Evolutionary conservation across 768 basidiomycete genomes (phyloP).

Genomic region (Leccinum incarnatum): DNA sequence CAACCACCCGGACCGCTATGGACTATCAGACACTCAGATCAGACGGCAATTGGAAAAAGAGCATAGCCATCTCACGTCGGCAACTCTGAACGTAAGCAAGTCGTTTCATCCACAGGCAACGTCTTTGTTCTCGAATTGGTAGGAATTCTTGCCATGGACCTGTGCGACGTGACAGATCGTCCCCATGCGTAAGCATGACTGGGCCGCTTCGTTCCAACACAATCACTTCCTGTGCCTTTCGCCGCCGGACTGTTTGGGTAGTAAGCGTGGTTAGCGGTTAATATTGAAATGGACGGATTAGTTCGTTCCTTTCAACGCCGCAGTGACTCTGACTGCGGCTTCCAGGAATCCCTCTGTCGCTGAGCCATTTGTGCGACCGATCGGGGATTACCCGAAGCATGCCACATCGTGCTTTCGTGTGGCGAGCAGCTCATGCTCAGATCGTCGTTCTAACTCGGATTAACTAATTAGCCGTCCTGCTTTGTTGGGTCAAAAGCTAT

Average conservation of each 20-base stretch:
- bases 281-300: neutral
- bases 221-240: neutral
- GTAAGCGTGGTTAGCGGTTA: neutral
- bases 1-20: neutral
- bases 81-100: neutral
- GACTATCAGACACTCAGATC: neutral
- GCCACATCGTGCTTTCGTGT: neutral
- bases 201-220: neutral
- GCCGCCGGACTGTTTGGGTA: neutral
- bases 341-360: neutral
- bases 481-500: neutral
- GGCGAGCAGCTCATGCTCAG: neutral
- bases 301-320: neutral
- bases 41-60: neutral
- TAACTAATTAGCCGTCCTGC: neutral
- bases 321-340: neutral
- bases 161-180: neutral
- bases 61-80: neutral
- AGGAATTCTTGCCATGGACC: neutral
- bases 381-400: neutral
- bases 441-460: neutral
- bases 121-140: neutral
- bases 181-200: neutral
- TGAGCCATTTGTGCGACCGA: neutral
- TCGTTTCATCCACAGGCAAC: neutral